phyloP scores from a whole-genome alignment of 371 early-diverging fungal genomes.

The Lichtheimia ornata region DNA sequence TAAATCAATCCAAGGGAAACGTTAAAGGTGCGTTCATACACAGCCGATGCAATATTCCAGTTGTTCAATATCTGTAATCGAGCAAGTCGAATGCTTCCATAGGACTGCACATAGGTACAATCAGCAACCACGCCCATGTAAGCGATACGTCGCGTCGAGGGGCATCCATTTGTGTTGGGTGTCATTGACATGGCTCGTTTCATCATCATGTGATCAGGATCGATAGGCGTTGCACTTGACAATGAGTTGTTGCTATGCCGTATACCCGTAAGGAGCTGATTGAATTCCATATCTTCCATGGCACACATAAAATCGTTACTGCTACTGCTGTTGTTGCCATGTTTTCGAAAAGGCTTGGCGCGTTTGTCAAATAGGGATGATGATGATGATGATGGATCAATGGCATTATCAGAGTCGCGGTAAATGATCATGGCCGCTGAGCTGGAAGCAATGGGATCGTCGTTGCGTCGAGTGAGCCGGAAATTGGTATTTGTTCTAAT shows the following conservation, averaged over 20 bases:
- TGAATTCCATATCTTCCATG: slow-evolving; percentile 25
- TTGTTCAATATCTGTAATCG: slow-evolving; percentile 71
- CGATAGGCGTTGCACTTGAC: not conserved
- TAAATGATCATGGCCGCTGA: slow-evolving; percentile 60
- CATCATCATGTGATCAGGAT: not conserved
- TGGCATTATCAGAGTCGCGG: slow-evolving; percentile 61
- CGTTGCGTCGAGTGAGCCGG: slow-evolving; percentile 50
- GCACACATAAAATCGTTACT: slow-evolving; percentile 19
- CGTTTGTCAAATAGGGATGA: not conserved
- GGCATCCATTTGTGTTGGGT: slow-evolving; percentile 4
- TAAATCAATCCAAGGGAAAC: slow-evolving; percentile 83
- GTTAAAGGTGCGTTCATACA: slow-evolving; percentile 93
- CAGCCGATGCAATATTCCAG: slow-evolving; percentile 77
- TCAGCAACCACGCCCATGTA: slow-evolving; percentile 66
- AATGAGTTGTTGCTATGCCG: slow-evolving; percentile 4
- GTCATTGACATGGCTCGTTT: not conserved
- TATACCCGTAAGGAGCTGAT: slow-evolving; percentile 20
- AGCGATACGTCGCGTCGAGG: slow-evolving; percentile 30
- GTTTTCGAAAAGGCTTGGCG: not conserved
- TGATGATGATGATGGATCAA: slow-evolving; percentile 1
- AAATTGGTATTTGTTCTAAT: slow-evolving; percentile 63
- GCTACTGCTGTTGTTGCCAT: not conserved
- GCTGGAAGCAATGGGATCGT: slow-evolving; percentile 49
- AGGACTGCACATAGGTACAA: slow-evolving; percentile 70
- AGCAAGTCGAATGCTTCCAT: slow-evolving; percentile 58